Conservation (phyloP, 2,329 filamentous ascomycete genomes). For the Fonsecaea monophora region DNA sequence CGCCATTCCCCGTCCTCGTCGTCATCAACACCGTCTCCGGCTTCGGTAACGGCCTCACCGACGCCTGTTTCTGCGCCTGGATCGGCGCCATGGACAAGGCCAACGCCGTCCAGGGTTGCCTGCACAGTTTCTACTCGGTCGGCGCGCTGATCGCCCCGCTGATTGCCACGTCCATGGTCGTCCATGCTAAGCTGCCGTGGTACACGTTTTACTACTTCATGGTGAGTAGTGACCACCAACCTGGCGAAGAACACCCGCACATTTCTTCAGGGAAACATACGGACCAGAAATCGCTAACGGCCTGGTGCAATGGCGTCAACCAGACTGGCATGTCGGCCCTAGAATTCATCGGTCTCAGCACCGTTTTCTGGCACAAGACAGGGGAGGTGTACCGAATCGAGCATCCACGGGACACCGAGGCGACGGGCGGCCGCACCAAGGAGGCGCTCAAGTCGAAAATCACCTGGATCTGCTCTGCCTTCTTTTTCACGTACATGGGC, state of each 20-base stretch:
- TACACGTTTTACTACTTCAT: conserved; percentile 76
- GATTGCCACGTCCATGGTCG: conserved; percentile 74
- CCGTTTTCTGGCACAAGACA: conserved; percentile 69
- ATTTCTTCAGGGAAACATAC: not conserved
- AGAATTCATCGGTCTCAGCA: conserved; percentile 60
- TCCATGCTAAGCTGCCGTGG: conserved; percentile 66
- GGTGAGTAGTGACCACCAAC: conserved; percentile 40
- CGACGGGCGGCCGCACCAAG: conserved; percentile 48
- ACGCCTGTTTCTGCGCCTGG: conserved; percentile 67
- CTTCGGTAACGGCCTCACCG: conserved; percentile 51
- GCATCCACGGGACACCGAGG: conserved; percentile 45
- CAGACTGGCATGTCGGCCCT: conserved; percentile 62
- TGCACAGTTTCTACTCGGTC: conserved; percentile 75
- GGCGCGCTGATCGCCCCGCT: conserved; percentile 72
- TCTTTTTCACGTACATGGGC: conserved; percentile 76
- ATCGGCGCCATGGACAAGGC: conserved; percentile 75
- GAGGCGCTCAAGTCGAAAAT: conserved; percentile 49
- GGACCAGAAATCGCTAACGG: not conserved
- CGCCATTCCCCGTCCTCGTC: conserved; percentile 52
- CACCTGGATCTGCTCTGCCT: conserved; percentile 74
- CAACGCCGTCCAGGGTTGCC: conserved; percentile 74
- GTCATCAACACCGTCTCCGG: conserved; percentile 51
- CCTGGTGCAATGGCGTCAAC: not conserved
- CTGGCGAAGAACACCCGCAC: not conserved
- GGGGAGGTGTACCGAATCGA: conserved; percentile 63